Evolutionary conservation across 345 rosid genomes (phyloP), one percentile per base, ranked within the genome.

Genomic region (Populus nigra): DNA sequence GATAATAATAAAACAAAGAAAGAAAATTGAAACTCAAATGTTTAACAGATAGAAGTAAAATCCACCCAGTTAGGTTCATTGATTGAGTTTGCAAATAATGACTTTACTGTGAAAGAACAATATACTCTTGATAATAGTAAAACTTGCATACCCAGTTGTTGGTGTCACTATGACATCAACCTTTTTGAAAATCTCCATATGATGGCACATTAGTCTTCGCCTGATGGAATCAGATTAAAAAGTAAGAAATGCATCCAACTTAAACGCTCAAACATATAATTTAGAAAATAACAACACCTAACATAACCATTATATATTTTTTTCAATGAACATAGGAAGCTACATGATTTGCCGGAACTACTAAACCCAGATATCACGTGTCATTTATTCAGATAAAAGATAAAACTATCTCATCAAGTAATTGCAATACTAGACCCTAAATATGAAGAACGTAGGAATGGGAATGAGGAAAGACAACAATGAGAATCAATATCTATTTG

Each of bases 91-190:
- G 38, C 71, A 53, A 18, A 66, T 55, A 29, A 6, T 59, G 53
- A 79, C 53, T 31, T 33, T 27, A 55, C 18, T 39, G 36, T 36
- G 31, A 35, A n/a, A 49, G n/a, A 69, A 74, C 31, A 49, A n/a
- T 43, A 11, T 10, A 66, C 49, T 27, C 8, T 15, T 5, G 50
- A 35, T 38, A 74, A 45, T 65, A 70, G 47, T 9, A 55, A 65
- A 63, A 18, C 50, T 50, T 47, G 72, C 91, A 9, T 86, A 93
- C 91, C 92, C 98, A 20, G 95, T 85, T 62, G 97, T 90, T 72
- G 98, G 98, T 47, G 97, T 93, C 65, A 93, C 95, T 69, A 92
- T 90, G 84, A 92, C 88, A 84, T 93, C 95, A 74, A 79, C 97
- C 79, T 87, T 89, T 83, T 88, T 89, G 89, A 93, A 93, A 75